A percentile compares a stretch with the other conserved stretches of the same genome.
phyloP scores from a whole-genome alignment of 768 basidiomycete species.

The Tricholomella constricta region DNA sequence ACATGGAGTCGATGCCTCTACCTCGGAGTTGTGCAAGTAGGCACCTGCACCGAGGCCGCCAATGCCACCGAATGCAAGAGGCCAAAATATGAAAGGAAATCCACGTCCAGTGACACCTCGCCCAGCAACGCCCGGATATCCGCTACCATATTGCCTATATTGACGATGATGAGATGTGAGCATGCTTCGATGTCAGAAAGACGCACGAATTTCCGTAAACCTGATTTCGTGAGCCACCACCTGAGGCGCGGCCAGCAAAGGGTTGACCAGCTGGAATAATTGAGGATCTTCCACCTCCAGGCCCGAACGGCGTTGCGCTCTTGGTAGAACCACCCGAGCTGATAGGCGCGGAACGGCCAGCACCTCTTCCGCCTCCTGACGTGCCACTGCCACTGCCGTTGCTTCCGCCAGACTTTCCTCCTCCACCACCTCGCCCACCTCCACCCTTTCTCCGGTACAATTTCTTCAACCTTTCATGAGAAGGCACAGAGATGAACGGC shows the following conservation, averaged over 20 bases:
- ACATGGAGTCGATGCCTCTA: conserved; percentile 15
- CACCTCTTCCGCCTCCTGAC: background rate
- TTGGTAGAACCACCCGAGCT: conserved; percentile 14
- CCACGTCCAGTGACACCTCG: conserved; percentile 44
- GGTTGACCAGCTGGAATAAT: conserved; percentile 39
- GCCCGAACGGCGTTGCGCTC: conserved; percentile 15
- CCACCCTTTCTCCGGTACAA: conserved; percentile 32
- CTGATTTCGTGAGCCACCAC: conserved; percentile 46
- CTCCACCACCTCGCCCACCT: conserved; percentile 28
- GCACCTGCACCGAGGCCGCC: conserved; percentile 21
- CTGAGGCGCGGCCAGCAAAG: conserved; percentile 43
- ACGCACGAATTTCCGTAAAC: conserved; percentile 42
- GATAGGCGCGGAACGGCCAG: conserved; percentile 8
- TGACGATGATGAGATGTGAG: background rate
- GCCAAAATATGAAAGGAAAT: conserved; percentile 63
- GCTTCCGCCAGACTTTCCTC: conserved; percentile 18
- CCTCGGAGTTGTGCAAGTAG: conserved; percentile 39
- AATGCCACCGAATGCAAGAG: conserved; percentile 46
- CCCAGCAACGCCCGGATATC: conserved; percentile 46
- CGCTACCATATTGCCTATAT: conserved; percentile 53
- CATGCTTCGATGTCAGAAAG: background rate
- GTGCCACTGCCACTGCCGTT: conserved; percentile 9
- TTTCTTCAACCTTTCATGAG: conserved; percentile 3
- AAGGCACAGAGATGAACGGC: conserved; percentile 24
- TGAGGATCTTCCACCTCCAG: conserved; percentile 24